These are phyloP conservation scores for Luzula sylvatica DNA, from an alignment of 176 grass and related monocot species.

Conservation along the genomic window DNA sequence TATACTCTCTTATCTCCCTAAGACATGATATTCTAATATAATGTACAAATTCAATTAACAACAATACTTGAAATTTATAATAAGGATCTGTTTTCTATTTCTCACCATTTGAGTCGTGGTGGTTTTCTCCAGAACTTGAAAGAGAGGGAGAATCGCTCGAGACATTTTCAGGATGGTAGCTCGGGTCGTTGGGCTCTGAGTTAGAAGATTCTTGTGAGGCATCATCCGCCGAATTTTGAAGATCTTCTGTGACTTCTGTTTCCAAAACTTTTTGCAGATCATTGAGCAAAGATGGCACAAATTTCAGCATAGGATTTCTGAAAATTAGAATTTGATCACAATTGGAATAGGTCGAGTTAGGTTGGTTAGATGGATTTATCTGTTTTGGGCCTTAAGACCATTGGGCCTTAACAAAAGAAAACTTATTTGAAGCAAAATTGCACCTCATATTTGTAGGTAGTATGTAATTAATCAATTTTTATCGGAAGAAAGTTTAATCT, in stretches of 20 bases:
- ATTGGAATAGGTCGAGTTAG: too few species aligned
- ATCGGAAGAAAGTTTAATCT: too few species aligned
- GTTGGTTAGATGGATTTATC: too few species aligned
- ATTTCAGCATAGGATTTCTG: constrained; percentile 2
- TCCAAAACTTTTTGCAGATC: neutral
- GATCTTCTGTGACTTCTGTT: neutral
- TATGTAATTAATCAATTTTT: too few species aligned
- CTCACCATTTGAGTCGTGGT: neutral
- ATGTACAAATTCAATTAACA: too few species aligned
- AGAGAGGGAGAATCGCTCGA: neutral
- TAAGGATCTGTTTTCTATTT: neutral
- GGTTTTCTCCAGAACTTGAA: neutral
- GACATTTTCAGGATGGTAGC: neutral
- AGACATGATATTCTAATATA: too few species aligned
- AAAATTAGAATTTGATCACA: neutral
- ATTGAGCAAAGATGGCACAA: neutral
- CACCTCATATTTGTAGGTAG: too few species aligned
- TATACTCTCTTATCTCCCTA: too few species aligned
- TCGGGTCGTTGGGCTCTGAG: neutral
- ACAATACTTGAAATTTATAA: neutral
- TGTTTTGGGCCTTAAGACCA: too few species aligned
- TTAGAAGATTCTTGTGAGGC: neutral
- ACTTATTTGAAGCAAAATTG: too few species aligned
- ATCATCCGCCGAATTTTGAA: neutral
- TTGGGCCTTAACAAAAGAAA: too few species aligned